Evolutionary conservation across 495 filamentous ascomycete species (phyloP), one percentile per base, ranked within the genome.

Genomic region (Penicillium angulare): DNA sequence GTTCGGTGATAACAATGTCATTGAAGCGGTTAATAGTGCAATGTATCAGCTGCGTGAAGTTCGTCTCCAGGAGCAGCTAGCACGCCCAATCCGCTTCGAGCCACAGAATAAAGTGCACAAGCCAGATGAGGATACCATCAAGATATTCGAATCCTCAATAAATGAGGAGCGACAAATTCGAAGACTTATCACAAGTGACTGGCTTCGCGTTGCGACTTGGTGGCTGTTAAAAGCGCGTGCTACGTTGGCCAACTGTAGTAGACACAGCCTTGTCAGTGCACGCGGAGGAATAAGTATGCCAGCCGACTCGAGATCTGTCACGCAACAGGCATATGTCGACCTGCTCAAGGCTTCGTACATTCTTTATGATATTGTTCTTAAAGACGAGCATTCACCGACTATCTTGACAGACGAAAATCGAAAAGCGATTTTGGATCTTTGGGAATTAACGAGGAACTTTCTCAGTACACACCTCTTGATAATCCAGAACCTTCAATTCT

Each of bases 291-390:
- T 65, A 17, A 65, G 54, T 45, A 56, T 63, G 2, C 65, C 68
- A 4, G 15, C 17, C 16, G 54, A 60, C 15, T 65, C 63, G 2
- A 60, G 27, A 22, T 50, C 58, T n/a, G 34, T 55, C 7, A 55
- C 54, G 12, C 56, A 61, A 23, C 71, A 74, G 49, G 62, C 68
- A 8, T 73, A 76, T 53, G 53, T 71, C 2, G 71, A 76, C 40
- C 57, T 76, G 8, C 48, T 75, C 13, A 76, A 75, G 38, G 61
- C 73, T 4, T 74, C 71, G 6, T 76, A 70, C 53, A 67, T 76
- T 27, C 45, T 76, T 5, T 71, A 76, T 41, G 61, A 69, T 21
- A 46, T 71, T 17, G 66, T 72, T 29, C 44, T 72, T 13, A 49
- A 47, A 41, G 64, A 65, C 15, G 59, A 66, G 27, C 58, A 47